Evolutionary conservation across 1,284 basidiomycete species (phyloP).

Genomic region (Leucoagaricus sp.): DNA sequence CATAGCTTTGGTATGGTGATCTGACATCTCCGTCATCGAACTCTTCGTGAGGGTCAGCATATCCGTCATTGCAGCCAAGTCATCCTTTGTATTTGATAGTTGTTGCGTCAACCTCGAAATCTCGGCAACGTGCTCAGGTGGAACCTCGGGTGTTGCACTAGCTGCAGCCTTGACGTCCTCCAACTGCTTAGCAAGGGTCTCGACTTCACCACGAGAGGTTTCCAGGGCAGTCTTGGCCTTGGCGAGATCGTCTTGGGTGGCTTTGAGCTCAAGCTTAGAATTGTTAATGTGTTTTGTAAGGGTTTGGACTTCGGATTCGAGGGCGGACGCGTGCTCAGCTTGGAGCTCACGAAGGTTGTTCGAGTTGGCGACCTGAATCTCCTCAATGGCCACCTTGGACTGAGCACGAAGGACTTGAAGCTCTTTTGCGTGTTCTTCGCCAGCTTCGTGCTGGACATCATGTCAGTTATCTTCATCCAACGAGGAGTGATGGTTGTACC

Average conservation of each 20-base stretch:
- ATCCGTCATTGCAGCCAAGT: slow-evolving; percentile 58
- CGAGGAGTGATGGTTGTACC: slow-evolving; percentile 38
- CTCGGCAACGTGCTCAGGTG: slow-evolving; percentile 56
- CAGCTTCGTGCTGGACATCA: slow-evolving; percentile 59
- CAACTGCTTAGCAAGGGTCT: slow-evolving; percentile 57
- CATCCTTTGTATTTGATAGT: slow-evolving; percentile 62
- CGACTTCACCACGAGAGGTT: slow-evolving; percentile 52
- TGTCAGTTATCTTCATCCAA: slow-evolving; percentile 17
- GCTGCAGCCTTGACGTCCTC: slow-evolving; percentile 55
- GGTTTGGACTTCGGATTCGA: slow-evolving; percentile 57
- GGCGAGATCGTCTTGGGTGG: slow-evolving; percentile 76
- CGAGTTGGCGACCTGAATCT: slow-evolving; percentile 64
- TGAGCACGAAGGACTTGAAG: slow-evolving; percentile 66
- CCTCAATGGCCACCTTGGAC: slow-evolving; percentile 65
- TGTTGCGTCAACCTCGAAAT: slow-evolving; percentile 58
- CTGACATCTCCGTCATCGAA: slow-evolving; percentile 67
- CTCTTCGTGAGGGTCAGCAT: slow-evolving; percentile 66
- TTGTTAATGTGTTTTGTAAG: slow-evolving; percentile 67
- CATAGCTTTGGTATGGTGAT: slow-evolving; percentile 68
- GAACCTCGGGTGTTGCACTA: slow-evolving; percentile 44
- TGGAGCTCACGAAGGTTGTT: slow-evolving; percentile 59
- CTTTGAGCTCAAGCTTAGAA: slow-evolving; percentile 71
- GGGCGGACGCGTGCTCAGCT: slow-evolving; percentile 56
- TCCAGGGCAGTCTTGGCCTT: slow-evolving; percentile 68
- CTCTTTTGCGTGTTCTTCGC: slow-evolving; percentile 65